Evolutionary conservation across 345 rosid species (phyloP), one percentile per base, ranked within the genome.

Genomic region (Lumnitzera racemosa): DNA sequence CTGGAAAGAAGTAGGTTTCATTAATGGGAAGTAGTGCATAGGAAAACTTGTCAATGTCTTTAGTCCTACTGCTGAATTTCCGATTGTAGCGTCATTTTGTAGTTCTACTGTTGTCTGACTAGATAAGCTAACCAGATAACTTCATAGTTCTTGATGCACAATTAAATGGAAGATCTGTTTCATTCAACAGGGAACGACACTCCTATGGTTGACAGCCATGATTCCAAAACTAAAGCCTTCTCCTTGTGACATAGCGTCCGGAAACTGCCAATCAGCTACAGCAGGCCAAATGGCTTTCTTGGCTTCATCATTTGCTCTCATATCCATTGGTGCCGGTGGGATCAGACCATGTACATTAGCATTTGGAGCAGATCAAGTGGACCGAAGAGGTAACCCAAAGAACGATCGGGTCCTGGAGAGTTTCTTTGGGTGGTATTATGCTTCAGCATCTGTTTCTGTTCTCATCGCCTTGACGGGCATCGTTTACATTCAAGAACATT

Each of bases 191-290:
- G 95, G 95, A 53, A 87, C 76, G 80, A 63, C 72, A 46, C 78
- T 88, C 10, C 56, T 91, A 17, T 91, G 98, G 97, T 51, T 82
- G 57, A 88, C 96, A 8, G 79, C 85, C 0, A 72, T 83, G 83
- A 60, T 87, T 63, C 88, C 89, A 46, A 71, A 62, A 70, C 71
- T 76, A 54, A 83, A 70, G 71, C 90, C 96, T 65, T 68, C 82
- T 0, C 69, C 80, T n/a, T 83, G 87, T 46, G 67, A 72, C 55
- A 68, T 27, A 15, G 23, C 55, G 24, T 46, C 65, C 1, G 69
- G 53, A 3, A 68, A 23, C 66, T 85, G 97, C 73, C 62, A 72
- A 11, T 62, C 83, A 0, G 70, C 96, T 2, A 77, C 87, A 1
- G 57, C 83, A 14, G 69, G 62, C 50, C 96, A 87, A 61, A 57